Percentiles rank a stretch among this genome's conserved stretches.
Conservation (phyloP, 2,329 filamentous ascomycete genomes). For the Lachnellula willkommii region DNA sequence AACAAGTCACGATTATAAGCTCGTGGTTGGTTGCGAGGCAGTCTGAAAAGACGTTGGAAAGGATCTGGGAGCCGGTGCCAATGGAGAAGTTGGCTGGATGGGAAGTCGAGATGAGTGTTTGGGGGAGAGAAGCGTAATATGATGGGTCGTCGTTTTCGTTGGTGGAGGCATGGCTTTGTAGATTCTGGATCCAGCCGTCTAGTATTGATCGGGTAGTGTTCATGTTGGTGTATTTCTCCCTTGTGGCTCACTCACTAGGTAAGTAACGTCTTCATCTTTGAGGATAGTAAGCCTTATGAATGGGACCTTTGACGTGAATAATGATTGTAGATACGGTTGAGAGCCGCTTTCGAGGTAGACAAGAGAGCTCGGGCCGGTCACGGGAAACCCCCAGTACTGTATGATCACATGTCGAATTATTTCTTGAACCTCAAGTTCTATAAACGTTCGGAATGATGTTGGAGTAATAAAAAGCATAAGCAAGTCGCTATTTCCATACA, state of each 20-base stretch:
- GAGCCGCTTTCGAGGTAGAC: no score
- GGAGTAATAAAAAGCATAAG: no score
- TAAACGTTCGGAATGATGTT: no score
- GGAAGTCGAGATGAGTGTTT: conserved; percentile 45
- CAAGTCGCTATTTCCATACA: no score
- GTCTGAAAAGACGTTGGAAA: conserved; percentile 52
- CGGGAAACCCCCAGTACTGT: no score
- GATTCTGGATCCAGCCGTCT: conserved; percentile 14
- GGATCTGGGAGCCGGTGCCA: conserved; percentile 54
- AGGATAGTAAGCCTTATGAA: neutral
- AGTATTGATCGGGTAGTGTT: neutral
- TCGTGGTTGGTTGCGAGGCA: conserved; percentile 57
- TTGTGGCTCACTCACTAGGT: neutral
- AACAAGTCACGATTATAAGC: conserved; percentile 74
- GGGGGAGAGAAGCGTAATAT: conserved; percentile 40
- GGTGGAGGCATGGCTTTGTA: conserved; percentile 5
- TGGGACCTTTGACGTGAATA: neutral
- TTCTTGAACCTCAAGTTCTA: no score
- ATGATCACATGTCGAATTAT: no score
- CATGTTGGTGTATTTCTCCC: neutral
- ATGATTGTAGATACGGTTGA: no score
- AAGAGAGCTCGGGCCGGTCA: no score
- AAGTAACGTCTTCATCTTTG: neutral
- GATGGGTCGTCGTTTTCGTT: conserved; percentile 39
- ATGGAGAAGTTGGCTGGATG: conserved; percentile 44